phyloP scores from a whole-genome alignment of 2,329 filamentous ascomycete species.

The Phialophora chinensis region DNA sequence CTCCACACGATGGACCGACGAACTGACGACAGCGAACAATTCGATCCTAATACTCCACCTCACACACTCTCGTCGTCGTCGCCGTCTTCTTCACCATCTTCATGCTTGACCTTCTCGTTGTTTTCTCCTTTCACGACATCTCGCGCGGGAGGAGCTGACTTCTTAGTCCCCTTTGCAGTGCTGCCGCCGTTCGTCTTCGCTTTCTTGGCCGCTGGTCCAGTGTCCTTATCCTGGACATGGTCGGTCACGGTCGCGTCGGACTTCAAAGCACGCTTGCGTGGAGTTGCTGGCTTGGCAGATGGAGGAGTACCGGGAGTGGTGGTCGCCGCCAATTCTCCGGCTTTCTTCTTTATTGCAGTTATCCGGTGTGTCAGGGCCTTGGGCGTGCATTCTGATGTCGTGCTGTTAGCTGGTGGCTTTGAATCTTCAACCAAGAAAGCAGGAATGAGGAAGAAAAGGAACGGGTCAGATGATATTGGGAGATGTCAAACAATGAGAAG shows the following conservation, averaged over 20 bases:
- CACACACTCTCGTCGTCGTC: not conserved
- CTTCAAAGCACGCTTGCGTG: not conserved
- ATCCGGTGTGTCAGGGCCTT: constrained; percentile 28
- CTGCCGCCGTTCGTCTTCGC: not conserved
- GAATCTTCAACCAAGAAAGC: not conserved
- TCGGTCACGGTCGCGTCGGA: not conserved
- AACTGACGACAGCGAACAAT: not conserved
- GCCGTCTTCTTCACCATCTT: not conserved
- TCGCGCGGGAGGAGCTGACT: not conserved
- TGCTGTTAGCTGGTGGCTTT: not conserved
- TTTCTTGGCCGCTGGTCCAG: not conserved
- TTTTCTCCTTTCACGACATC: not conserved
- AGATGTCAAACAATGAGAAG: not conserved
- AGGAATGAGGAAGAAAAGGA: not conserved
- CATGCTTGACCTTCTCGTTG: not conserved
- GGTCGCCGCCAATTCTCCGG: not conserved
- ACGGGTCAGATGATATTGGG: no score
- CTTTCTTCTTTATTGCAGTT: constrained; percentile 15
- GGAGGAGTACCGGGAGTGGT: not conserved
- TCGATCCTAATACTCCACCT: not conserved
- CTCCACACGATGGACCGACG: not conserved
- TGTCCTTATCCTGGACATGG: not conserved
- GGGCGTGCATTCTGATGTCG: constrained; percentile 26
- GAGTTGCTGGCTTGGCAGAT: not conserved
- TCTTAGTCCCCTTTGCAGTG: not conserved